Percentiles rank a stretch among this genome's conserved stretches.
Conservation (phyloP, 495 filamentous ascomycete species). For the Aspergillus olivimuriae region DNA sequence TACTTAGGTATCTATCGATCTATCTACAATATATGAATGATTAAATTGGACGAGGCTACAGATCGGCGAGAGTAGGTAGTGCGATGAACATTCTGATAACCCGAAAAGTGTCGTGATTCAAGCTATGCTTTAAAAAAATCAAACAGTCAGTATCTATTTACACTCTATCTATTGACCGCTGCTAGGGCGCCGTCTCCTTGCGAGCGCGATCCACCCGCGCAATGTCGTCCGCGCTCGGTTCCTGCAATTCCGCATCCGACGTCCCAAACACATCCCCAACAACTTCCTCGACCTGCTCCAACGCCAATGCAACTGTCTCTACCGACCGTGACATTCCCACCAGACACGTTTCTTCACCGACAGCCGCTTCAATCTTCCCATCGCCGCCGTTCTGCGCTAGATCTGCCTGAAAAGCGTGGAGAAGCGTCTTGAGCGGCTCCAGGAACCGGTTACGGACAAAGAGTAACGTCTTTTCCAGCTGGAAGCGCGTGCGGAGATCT, state of each 20-base stretch:
- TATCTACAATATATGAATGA: too few relatives aligned
- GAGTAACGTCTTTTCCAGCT: constrained; percentile 31
- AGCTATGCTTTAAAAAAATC: too few relatives aligned
- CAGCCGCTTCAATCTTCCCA: constrained; percentile 31
- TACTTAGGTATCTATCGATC: too few relatives aligned
- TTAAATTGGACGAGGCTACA: too few relatives aligned
- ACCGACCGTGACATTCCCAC: constrained; percentile 34
- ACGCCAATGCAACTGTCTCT: constrained; percentile 27
- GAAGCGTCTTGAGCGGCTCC: constrained; percentile 25
- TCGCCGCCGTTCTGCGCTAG: constrained; percentile 32
- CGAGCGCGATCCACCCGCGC: constrained; percentile 23
- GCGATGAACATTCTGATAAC: too few relatives aligned
- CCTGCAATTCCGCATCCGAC: constrained; percentile 25
- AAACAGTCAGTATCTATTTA: too few relatives aligned
- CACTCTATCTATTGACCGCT: too few relatives aligned
- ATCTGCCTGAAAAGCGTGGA: constrained; percentile 31
- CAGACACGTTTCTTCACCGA: constrained; percentile 35
- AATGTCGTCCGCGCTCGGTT: constrained; percentile 26
- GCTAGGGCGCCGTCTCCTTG: constrained; percentile 18
- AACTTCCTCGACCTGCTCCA: constrained; percentile 35
- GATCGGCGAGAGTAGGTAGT: too few relatives aligned
- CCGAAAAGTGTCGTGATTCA: too few relatives aligned
- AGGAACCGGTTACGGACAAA: constrained; percentile 37
- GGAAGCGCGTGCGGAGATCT: constrained; percentile 22
- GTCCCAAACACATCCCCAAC: constrained; percentile 28